A percentile compares a stretch with the other conserved stretches of the same genome.
phyloP scores from a whole-genome alignment of 306 rosid genomes.

The Inga leiocalycina region DNA sequence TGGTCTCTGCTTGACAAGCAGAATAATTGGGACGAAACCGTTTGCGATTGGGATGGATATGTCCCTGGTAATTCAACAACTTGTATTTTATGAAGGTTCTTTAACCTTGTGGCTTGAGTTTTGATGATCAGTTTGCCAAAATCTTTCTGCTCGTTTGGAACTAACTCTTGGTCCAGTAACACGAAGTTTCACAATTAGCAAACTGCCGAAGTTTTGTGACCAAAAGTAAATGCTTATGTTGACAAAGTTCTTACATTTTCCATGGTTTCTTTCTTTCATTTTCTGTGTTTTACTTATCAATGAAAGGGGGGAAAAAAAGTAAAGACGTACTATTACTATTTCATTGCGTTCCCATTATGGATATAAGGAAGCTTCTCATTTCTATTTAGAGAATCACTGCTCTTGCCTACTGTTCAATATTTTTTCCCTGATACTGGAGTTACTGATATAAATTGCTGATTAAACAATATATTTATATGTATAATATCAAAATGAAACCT shows the following conservation, averaged over 20 bases:
- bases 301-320: too few species aligned
- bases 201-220: not conserved
- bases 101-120: not conserved
- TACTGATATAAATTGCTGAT: too few species aligned
- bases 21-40: not conserved
- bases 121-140: slow-evolving; percentile 6
- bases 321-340: too few species aligned
- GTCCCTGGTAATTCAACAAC: slow-evolving; percentile 21
- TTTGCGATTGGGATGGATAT: not conserved
- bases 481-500: too few species aligned
- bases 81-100: not conserved
- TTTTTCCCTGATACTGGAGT: too few species aligned
- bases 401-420: too few species aligned
- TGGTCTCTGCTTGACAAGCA: not conserved
- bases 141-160: slow-evolving; percentile 6
- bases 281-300: too few species aligned
- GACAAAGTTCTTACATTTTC: not conserved
- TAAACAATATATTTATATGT: too few species aligned
- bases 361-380: too few species aligned
- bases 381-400: too few species aligned
- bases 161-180: slow-evolving; percentile 2
- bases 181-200: not conserved
- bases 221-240: not conserved
- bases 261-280: not conserved
- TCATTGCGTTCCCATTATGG: too few species aligned